Evolutionary conservation across 306 rosid genomes (phyloP), one percentile per base, ranked within the genome.

Genomic region (Citrullus amarus): DNA sequence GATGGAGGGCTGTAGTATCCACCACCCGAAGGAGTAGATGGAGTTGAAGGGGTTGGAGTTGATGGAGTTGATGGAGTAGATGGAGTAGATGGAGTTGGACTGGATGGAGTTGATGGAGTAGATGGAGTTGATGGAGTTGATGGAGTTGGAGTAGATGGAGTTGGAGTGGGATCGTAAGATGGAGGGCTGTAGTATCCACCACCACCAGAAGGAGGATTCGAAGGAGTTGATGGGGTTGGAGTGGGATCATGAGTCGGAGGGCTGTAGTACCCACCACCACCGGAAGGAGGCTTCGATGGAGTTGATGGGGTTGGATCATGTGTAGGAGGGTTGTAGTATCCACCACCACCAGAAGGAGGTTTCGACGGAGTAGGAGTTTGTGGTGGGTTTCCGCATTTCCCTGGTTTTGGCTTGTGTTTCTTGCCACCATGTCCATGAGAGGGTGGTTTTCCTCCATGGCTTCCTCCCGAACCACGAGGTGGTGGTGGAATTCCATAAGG

Each of bases 401-500:
- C 80, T 22, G 73, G 55, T 63, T 44, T 61, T 43, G 62, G 79
- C 9, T 60, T 46, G 43, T 51, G 77, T 28, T 48, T 48, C 5
- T 30, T 17, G 28, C 77, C 77, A 57, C 79, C 79, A 58, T 58
- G 65, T 15, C 79, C 79, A 28, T 80, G 68, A 51, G 79, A 63
- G 80, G 51, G 87, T 14, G 70, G 88, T 78, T 85, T 76, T 38
- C 87, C 85, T 70, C 56, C 76, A 46, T 70, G 53, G 76, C 76
- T 70, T 25, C 38, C 76, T 67, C 87, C 84, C 75, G 87, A 84
- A 16, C 81, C 78, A 77, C 81, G 85, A 48, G 90, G 80, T 51
- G 93, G 80, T 51, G 93, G 84, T 54, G 84, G 32, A 59, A 18
- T 3, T 43, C 78, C 81, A 60, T 77, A 56, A 46, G 86, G 90